phyloP scores from a whole-genome alignment of 2,329 filamentous ascomycete species.

The Beauveria sp. region DNA sequence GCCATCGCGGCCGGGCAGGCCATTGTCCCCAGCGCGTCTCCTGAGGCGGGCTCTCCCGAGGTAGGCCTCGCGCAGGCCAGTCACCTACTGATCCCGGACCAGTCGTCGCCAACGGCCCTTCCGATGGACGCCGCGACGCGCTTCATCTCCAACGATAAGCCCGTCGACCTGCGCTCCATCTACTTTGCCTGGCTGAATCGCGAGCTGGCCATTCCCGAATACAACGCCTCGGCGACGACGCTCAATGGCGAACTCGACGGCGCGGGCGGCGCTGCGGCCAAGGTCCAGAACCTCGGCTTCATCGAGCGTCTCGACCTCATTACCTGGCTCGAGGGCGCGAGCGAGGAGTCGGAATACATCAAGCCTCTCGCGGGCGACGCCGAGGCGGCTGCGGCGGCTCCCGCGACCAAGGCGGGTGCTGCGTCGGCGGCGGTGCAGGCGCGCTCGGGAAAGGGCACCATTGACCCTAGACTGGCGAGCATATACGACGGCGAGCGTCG shows the following conservation, averaged over 20 bases:
- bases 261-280: conserved; percentile 42
- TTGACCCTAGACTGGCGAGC: conserved; percentile 75
- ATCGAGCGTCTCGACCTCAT: conserved; percentile 87
- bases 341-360: conserved; percentile 88
- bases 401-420: conserved; percentile 27
- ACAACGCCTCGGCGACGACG: conserved; percentile 74
- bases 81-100: conserved; percentile 64
- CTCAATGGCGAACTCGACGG: conserved; percentile 70
- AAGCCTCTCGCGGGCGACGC: conserved; percentile 66
- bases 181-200: conserved; percentile 96
- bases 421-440: conserved; percentile 34
- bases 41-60: conserved; percentile 54
- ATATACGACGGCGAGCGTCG: conserved; percentile 89
- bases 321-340: conserved; percentile 85
- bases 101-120: conserved; percentile 47
- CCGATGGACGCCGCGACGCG: conserved; percentile 70
- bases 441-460: conserved; percentile 53
- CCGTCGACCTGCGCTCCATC: conserved; percentile 84
- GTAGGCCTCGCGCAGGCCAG: conserved; percentile 67
- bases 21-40: conserved; percentile 66
- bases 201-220: conserved; percentile 81
- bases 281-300: conserved; percentile 83
- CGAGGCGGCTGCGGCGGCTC: conserved; percentile 27
- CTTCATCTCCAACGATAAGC: conserved; percentile 69
- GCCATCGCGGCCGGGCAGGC: conserved; percentile 65